Conservation (phyloP, 495 filamentous ascomycete species). For the Diplogelasinospora grovesii region DNA sequence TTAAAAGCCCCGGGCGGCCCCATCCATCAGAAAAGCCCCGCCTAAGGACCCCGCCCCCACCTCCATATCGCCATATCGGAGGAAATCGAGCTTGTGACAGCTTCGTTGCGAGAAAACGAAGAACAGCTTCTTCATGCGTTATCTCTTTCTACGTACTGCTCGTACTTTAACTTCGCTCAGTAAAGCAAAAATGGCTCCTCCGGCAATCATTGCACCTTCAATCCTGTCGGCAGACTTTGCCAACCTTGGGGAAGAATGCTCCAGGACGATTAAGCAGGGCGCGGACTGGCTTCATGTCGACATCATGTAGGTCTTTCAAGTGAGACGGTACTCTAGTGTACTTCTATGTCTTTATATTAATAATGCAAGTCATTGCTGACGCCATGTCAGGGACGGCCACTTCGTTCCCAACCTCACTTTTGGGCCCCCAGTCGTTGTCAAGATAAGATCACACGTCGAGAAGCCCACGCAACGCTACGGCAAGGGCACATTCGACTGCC, state of each 20-base stretch:
- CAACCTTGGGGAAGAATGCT: slow-evolving; percentile 76
- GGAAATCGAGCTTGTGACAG: no score
- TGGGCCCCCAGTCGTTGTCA: slow-evolving; percentile 85
- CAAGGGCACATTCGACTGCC: slow-evolving; percentile 94
- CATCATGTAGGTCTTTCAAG: slow-evolving; percentile 57
- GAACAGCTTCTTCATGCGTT: no score
- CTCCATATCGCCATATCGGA: no score
- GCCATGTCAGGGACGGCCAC: slow-evolving; percentile 63
- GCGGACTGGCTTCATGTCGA: slow-evolving; percentile 89
- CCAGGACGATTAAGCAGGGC: slow-evolving; percentile 68
- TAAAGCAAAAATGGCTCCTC: slow-evolving; percentile 60
- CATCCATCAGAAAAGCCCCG: no score
- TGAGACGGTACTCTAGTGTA: neutral
- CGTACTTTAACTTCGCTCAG: neutral
- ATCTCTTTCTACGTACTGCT: neutral
- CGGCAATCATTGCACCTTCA: slow-evolving; percentile 91
- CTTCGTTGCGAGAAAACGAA: no score
- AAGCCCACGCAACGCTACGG: slow-evolving; percentile 45
- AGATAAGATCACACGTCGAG: slow-evolving; percentile 79
- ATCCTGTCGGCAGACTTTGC: slow-evolving; percentile 96
- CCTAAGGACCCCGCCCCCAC: no score
- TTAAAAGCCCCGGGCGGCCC: no score
- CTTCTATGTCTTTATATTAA: neutral
- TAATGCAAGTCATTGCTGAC: neutral
- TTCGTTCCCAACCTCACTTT: slow-evolving; percentile 99